phyloP scores from a whole-genome alignment of 768 basidiomycete species.

The Pilatotrama ljubarskyi region DNA sequence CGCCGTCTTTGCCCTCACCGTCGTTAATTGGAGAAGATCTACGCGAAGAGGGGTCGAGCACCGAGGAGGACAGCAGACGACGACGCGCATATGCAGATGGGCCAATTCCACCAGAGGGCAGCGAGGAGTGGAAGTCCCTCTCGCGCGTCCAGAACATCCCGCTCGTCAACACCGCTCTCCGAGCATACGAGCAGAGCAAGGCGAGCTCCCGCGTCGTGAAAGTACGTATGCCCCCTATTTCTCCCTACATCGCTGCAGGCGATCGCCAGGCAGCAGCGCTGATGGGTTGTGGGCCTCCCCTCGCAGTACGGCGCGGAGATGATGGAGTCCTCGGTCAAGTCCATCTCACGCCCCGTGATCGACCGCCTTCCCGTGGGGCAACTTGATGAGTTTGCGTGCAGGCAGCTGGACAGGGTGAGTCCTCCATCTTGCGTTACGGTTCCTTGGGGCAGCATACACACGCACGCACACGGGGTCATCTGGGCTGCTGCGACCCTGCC shows the following conservation, averaged over 20 bases:
- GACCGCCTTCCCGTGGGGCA: slow-evolving; percentile 74
- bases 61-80: background rate
- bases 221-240: slow-evolving; percentile 41
- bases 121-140: slow-evolving; percentile 40
- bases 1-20: slow-evolving; percentile 33
- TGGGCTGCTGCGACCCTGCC: slow-evolving; percentile 6
- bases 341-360: slow-evolving; percentile 80
- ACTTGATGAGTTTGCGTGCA: slow-evolving; percentile 85
- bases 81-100: background rate
- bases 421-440: slow-evolving; percentile 4
- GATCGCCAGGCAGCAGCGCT: background rate
- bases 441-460: no score
- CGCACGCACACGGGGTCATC: background rate
- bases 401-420: slow-evolving; percentile 81
- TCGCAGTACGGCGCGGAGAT: slow-evolving; percentile 84
- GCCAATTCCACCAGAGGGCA: background rate
- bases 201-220: slow-evolving; percentile 84
- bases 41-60: slow-evolving; percentile 2
- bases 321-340: slow-evolving; percentile 81
- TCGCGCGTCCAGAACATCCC: slow-evolving; percentile 69
- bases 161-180: slow-evolving; percentile 68
- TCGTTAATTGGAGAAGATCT: slow-evolving; percentile 22
- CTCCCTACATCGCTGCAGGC: background rate
- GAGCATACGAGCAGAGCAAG: slow-evolving; percentile 81
- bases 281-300: background rate